Evolutionary conservation across 73 alveolate species (phyloP).

Genomic region (Halteria grandinella): DNA sequence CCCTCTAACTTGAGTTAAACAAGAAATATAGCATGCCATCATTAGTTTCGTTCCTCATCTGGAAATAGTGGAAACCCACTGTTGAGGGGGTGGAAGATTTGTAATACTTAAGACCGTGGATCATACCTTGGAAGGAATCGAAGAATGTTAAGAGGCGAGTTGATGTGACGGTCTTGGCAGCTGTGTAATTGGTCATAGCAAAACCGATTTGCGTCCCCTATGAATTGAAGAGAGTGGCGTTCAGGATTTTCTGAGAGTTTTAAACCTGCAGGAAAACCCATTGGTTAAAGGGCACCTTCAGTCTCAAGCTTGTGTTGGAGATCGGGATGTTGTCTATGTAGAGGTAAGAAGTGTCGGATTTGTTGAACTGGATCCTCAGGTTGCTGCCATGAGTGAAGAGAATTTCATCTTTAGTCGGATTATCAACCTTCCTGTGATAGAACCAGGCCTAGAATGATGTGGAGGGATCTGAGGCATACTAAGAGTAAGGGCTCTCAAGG

Average conservation of each 20-base stretch:
- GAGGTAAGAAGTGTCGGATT: too few relatives aligned
- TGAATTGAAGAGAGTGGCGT: not conserved
- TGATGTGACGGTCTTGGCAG: not conserved
- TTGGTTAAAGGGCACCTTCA: conserved; percentile 2
- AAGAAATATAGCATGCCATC: conserved; percentile 8
- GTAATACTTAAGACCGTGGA: not conserved
- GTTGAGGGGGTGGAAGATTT: not conserved
- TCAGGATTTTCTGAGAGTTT: not conserved
- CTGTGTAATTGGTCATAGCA: not conserved
- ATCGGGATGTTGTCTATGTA: too few relatives aligned
- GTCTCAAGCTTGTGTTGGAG: not conserved
- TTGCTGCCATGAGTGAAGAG: too few relatives aligned
- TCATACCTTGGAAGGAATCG: not conserved
- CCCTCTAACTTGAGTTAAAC: not conserved
- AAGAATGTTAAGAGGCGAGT: not conserved
- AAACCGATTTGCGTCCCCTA: not conserved
- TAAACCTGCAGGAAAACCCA: conserved; percentile 6
- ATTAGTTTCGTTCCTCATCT: not conserved
- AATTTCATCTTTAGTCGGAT: too few relatives aligned
- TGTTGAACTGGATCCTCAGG: too few relatives aligned
- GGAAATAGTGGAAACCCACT: not conserved
- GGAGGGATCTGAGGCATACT: too few relatives aligned
- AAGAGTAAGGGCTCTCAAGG: not conserved
- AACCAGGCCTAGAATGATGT: too few relatives aligned
- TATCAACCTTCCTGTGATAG: too few relatives aligned